These are phyloP conservation scores for Periglandula ipomoeae DNA, from an alignment of 2,329 filamentous ascomycete species.

Conservation along the genomic window DNA sequence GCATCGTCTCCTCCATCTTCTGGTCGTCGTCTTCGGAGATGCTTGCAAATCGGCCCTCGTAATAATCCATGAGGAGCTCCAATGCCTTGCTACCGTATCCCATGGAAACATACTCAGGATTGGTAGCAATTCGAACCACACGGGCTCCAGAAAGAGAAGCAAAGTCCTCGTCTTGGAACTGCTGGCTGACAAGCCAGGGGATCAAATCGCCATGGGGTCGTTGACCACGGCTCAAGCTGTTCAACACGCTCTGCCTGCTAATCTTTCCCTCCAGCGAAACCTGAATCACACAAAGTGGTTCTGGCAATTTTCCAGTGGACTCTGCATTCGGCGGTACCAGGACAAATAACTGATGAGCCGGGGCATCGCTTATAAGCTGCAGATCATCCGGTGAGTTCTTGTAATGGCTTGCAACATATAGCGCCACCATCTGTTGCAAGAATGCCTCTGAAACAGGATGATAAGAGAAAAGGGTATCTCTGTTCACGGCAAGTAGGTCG, in stretches of 20 bases:
- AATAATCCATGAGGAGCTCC: constrained; percentile 82
- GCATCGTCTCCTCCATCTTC: constrained; percentile 52
- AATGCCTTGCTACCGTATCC: constrained; percentile 89
- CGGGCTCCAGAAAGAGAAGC: constrained; percentile 86
- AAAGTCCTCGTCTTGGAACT: constrained; percentile 97
- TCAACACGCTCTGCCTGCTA: constrained; percentile 84
- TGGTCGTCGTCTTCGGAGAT: constrained; percentile 62
- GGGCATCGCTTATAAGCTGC: constrained; percentile 97
- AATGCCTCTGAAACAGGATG: constrained; percentile 96
- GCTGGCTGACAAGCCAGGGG: constrained; percentile 93
- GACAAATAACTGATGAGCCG: constrained; percentile 92
- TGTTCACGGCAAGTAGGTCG: constrained; percentile 87
- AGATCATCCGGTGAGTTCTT: constrained; percentile 97
- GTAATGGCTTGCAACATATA: constrained; percentile 96
- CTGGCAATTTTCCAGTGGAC: constrained; percentile 68
- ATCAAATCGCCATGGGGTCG: constrained; percentile 88
- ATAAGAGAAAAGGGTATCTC: constrained; percentile 96
- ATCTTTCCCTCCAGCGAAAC: constrained; percentile 92
- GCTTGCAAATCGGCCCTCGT: constrained; percentile 83
- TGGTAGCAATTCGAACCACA: constrained; percentile 89
- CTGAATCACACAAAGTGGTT: constrained; percentile 91
- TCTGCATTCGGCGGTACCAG: constrained; percentile 79
- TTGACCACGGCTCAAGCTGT: constrained; percentile 79
- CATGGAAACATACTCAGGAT: constrained; percentile 86
- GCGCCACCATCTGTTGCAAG: constrained; percentile 93